A percentile compares a stretch with the other conserved stretches of the same genome.
Conservation (phyloP, 2,329 filamentous ascomycete genomes). For the Claviceps sp. region DNA sequence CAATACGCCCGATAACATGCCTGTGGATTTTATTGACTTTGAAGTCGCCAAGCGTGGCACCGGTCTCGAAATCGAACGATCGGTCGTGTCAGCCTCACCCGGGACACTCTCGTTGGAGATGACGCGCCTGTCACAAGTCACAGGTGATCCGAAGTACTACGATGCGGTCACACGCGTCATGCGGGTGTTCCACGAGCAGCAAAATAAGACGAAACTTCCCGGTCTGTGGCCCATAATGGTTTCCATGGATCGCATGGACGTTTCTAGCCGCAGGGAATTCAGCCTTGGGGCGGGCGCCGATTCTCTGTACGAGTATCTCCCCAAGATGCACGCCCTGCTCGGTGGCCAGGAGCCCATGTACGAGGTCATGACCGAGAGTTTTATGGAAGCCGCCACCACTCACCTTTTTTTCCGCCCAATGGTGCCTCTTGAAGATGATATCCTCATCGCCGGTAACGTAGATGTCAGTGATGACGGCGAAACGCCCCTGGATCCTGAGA, state of each 20-base stretch:
- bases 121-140: constrained; percentile 59
- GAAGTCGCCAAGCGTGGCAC: constrained; percentile 22
- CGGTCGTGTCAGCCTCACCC: constrained; percentile 30
- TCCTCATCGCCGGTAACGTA: constrained; percentile 38
- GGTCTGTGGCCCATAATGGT: constrained; percentile 60
- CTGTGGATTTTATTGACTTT: constrained; percentile 36
- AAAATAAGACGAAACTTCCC: constrained; percentile 52
- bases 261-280: constrained; percentile 15
- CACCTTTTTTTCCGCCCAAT: constrained; percentile 51
- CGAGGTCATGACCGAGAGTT: constrained; percentile 39
- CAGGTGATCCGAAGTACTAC: constrained; percentile 59
- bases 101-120: constrained; percentile 63
- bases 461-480: constrained; percentile 12
- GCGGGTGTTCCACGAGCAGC: constrained; percentile 49
- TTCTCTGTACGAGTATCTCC: constrained; percentile 66
- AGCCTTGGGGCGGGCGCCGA: constrained; percentile 28
- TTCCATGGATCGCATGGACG: constrained; percentile 40
- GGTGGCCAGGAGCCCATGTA: constrained; percentile 43
- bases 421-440: constrained; percentile 35
- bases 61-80: constrained; percentile 19
- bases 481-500: constrained; percentile 17
- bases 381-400: constrained; percentile 40
- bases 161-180: constrained; percentile 58
- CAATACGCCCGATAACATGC: constrained; percentile 56
- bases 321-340: constrained; percentile 68